Conservation (phyloP, 2,329 filamentous ascomycete species). For the Celoporthe dispersa region DNA sequence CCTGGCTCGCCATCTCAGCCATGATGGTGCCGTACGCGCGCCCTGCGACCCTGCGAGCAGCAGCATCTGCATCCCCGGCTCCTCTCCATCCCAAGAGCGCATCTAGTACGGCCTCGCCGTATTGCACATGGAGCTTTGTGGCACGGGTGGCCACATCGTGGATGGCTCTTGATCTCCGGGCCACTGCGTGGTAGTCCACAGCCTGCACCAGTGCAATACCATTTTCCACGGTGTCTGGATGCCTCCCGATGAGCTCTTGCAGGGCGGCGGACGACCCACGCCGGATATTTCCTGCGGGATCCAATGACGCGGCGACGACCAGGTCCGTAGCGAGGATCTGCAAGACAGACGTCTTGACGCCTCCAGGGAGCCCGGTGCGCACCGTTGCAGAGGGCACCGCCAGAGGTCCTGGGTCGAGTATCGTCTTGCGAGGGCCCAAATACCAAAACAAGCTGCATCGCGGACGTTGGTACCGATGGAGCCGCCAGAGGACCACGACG, state of each 20-base stretch:
- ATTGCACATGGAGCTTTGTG: constrained; percentile 69
- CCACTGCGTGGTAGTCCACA: constrained; percentile 92
- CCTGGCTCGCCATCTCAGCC: constrained; percentile 42
- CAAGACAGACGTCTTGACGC: constrained; percentile 57
- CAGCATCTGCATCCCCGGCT: constrained; percentile 76
- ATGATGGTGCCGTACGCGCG: constrained; percentile 67
- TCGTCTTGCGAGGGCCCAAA: constrained; percentile 88
- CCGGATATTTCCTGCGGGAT: constrained; percentile 91
- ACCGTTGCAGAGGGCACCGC: constrained; percentile 58
- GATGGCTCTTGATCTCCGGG: constrained; percentile 82
- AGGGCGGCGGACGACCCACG: constrained; percentile 90
- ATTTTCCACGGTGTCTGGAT: constrained; percentile 80
- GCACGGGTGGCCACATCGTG: constrained; percentile 74
- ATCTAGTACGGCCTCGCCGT: constrained; percentile 71
- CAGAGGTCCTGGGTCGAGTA: constrained; percentile 82
- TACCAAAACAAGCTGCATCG: constrained; percentile 93
- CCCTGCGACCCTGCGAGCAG: constrained; percentile 74
- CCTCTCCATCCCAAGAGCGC: constrained; percentile 85
- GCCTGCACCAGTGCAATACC: constrained; percentile 87
- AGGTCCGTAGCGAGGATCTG: constrained; percentile 83
- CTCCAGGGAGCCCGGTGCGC: constrained; percentile 44
- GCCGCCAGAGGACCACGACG: constrained; percentile 81
- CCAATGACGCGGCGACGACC: constrained; percentile 79
- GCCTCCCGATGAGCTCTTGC: constrained; percentile 90
- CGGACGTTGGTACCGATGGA: constrained; percentile 88